A percentile compares a stretch with the other conserved stretches of the same genome.
Conservation (phyloP, 2,329 filamentous ascomycete species). For the Penicillium oxalicum region DNA sequence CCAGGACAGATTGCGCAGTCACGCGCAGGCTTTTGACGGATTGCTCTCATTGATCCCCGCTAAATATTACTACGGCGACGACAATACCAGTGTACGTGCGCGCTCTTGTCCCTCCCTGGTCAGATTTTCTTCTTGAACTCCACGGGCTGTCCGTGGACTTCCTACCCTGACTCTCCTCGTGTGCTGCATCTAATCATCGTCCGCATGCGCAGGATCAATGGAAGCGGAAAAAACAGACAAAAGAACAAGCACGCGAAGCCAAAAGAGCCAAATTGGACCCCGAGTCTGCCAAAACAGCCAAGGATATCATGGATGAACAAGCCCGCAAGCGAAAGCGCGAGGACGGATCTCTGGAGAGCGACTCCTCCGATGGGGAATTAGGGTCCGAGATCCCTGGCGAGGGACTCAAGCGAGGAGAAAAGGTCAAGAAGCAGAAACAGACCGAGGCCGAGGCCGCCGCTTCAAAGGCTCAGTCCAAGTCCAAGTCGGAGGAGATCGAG, state of each 20-base stretch:
- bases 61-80: slow-evolving; percentile 83
- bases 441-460: slow-evolving; percentile 26
- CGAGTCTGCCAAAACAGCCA: slow-evolving; percentile 81
- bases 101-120: slow-evolving; percentile 3
- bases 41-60: slow-evolving; percentile 82
- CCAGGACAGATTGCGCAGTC: slow-evolving; percentile 46
- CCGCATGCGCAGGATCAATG: slow-evolving; percentile 68
- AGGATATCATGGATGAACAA: slow-evolving; percentile 88
- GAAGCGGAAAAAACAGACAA: slow-evolving; percentile 92
- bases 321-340: slow-evolving; percentile 71
- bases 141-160: slow-evolving; percentile 6
- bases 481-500: slow-evolving; percentile 29
- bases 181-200: slow-evolving; percentile 11
- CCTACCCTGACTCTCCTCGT: slow-evolving; percentile 5
- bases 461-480: slow-evolving; percentile 8
- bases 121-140: slow-evolving; percentile 4
- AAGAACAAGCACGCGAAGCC: slow-evolving; percentile 74
- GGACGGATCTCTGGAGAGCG: slow-evolving; percentile 49
- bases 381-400: slow-evolving; percentile 52
- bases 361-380: slow-evolving; percentile 46
- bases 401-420: slow-evolving; percentile 50
- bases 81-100: slow-evolving; percentile 63
- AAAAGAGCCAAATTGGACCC: slow-evolving; percentile 88
- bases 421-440: slow-evolving; percentile 53
- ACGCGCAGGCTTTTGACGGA: slow-evolving; percentile 74